Evolutionary conservation across 371 early-diverging fungal genomes (phyloP), one percentile per base, ranked within the genome.

Genomic region (Mucor indicus): DNA sequence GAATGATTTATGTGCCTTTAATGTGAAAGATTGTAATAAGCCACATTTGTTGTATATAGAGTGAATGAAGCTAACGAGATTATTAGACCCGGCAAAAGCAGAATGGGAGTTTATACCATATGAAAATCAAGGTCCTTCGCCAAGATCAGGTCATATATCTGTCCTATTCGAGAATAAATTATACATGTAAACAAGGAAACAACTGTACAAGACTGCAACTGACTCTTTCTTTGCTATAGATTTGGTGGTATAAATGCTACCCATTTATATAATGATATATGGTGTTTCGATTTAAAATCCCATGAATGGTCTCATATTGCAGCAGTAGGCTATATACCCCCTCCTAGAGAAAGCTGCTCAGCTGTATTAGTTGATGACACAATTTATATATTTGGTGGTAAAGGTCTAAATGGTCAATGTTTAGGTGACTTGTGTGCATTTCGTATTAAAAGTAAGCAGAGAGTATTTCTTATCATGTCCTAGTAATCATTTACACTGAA

Each of bases 381-480:
- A 36, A 78, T 87, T 33, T 85, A 83, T 45, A 66, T 87, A 22
- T 81, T 83, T 67, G 87, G 87, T 25, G 87, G 87, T 1, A 72
- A 72, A 49, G 67, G 75, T n/a, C 44, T 65, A 4, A 67, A 73
- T 22, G 82, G 80, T 30, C 48, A 69, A 56, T 58, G 71, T 13
- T 44, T 80, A 39, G 74, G 74, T 15, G 86, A 87, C 61, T 67
- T 85, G 15, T 84, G 69, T 19, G 86, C 84, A 0, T 86, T 83
- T 60, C 72, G 77, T 46, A 70, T 86, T 29, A 64, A 73, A 36
- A 72, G 78, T 76, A 62, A 60, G 57, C 41, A 39, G 17, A 24
- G n/a, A n/a, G n/a, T n/a, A n/a, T n/a, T n/a, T n/a, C n/a, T n/a
- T n/a, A 3, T 23, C 9, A 38, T 22, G 4, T 31, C 13, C 15